Evolutionary conservation across 176 grass and related monocot genomes (phyloP), one percentile per base, ranked within the genome.

Genomic region (Bonia amplexicaulis): DNA sequence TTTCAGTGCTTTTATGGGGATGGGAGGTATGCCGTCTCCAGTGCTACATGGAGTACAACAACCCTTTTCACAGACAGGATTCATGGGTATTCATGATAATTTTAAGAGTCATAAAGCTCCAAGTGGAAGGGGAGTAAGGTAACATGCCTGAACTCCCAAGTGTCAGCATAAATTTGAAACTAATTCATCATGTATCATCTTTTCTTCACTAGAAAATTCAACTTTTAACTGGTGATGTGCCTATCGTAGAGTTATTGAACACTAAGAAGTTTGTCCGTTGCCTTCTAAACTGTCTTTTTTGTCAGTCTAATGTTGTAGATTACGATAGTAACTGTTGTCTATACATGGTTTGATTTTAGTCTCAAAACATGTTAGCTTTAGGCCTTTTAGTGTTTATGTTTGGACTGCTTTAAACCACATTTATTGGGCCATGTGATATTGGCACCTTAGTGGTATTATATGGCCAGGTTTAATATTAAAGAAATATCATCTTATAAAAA

Each of bases 1-100:
- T 64, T 74, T 64, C 54, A 73, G 39, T 73, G 37, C 68, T 73
- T 62, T 83, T 58, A 64, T 83, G 81, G 45, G 81, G 57, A 74
- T 73, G 68, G 37, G 81, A 61, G 69, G 81, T 49, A 39, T 74
- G 40, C 69, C 67, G 23, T 73, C 39, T 62, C 69, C 81, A 41
- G 16, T 83, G 69, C 42, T 83, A 31, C 68, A 20, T 48, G 81
- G 37, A 63, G 37, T 42, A 74, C 29, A 73, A 22, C 53, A 33
- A 12, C 55, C 69, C 58, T 22, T 83, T n/a, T 31, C 69, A 62
- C 55, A 64, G 49, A 71, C 69, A 22, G 39, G 40, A 60, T 64
- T 74, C 49, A 71, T 72, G 81, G 41, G 61, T 64, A 16, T 62
- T 48, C 69, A 63, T 10, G 81, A 16, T 74, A 71, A 45, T 49